phyloP scores from a whole-genome alignment of 179 eudicot species.

The Carnegiea gigantea region DNA sequence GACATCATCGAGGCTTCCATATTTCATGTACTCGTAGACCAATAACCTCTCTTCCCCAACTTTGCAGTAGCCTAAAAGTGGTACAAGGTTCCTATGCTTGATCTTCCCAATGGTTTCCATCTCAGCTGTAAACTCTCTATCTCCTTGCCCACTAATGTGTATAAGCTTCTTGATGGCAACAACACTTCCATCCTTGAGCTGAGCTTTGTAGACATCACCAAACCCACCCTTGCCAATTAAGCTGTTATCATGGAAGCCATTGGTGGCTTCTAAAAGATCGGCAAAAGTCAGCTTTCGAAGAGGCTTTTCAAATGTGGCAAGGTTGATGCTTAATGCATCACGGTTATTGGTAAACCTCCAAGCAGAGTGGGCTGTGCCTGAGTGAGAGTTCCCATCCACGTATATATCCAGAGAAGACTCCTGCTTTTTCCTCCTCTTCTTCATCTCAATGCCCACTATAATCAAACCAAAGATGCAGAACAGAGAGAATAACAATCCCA shows the following conservation, averaged over 20 bases:
- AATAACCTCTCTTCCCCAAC: conserved; percentile 86
- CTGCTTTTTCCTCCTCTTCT: conserved; percentile 65
- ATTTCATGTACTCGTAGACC: conserved; percentile 91
- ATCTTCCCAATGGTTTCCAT: conserved; percentile 98
- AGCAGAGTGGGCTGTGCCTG: conserved; percentile 45
- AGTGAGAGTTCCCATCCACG: conserved; percentile 61
- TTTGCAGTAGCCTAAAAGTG: conserved; percentile 85
- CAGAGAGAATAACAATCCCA: conserved; percentile 74
- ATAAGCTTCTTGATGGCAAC: conserved; percentile 93
- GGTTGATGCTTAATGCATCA: conserved; percentile 79
- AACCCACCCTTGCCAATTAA: conserved; percentile 88
- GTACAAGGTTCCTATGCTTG: conserved; percentile 88
- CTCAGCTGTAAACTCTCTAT: conserved; percentile 86
- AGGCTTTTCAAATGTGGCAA: conserved; percentile 80
- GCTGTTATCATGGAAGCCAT: conserved; percentile 72
- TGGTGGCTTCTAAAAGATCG: conserved; percentile 89
- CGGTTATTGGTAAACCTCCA: conserved; percentile 72
- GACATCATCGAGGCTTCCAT: conserved; percentile 88
- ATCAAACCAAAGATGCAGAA: conserved; percentile 74
- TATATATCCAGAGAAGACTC: conserved; percentile 52
- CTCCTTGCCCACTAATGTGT: conserved; percentile 90
- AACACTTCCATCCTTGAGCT: conserved; percentile 72
- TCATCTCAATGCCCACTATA: conserved; percentile 56
- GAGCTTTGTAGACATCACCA: conserved; percentile 92
- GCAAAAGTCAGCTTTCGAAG: conserved; percentile 80